Percentiles rank a stretch among this genome's conserved stretches.
These are phyloP conservation scores for Backusella psychrophila DNA, from an alignment of 192 early-diverging fungal species.

Conservation along the genomic window DNA sequence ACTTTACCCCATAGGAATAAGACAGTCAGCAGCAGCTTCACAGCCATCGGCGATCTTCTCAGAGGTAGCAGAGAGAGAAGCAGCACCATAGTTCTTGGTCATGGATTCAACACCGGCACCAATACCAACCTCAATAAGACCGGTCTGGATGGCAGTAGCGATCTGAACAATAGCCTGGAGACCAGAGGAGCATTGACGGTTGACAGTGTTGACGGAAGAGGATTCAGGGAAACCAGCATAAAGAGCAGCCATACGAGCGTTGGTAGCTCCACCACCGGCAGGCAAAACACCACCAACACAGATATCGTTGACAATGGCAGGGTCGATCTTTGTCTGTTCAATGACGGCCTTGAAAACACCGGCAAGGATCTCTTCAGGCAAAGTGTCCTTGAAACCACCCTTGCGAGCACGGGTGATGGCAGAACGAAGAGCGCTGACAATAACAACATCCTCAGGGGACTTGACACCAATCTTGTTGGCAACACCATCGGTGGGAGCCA, in stretches of 20 bases:
- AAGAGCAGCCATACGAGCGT: slow-evolving; percentile 88
- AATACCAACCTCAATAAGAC: slow-evolving; percentile 89
- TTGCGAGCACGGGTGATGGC: slow-evolving; percentile 88
- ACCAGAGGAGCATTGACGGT: slow-evolving; percentile 95
- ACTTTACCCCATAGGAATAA: slow-evolving; percentile 76
- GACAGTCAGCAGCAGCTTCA: slow-evolving; percentile 78
- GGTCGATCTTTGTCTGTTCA: slow-evolving; percentile 79
- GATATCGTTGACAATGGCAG: slow-evolving; percentile 87
- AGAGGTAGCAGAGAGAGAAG: slow-evolving; percentile 72
- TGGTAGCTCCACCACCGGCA: slow-evolving; percentile 86
- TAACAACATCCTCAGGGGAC: slow-evolving; percentile 89
- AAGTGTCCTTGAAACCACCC: slow-evolving; percentile 91
- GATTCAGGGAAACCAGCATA: slow-evolving; percentile 89
- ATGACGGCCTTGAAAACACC: slow-evolving; percentile 73
- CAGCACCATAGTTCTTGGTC: slow-evolving; percentile 82
- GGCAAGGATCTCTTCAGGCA: slow-evolving; percentile 71
- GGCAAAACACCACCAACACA: slow-evolving; percentile 91
- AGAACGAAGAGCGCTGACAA: slow-evolving; percentile 86
- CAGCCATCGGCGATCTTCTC: slow-evolving; percentile 68
- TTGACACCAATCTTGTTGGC: slow-evolving; percentile 66
- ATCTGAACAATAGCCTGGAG: slow-evolving; percentile 86
- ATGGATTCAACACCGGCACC: slow-evolving; percentile 94
- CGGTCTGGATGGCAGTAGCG: slow-evolving; percentile 84
- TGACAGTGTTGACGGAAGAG: slow-evolving; percentile 81
- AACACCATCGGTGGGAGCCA: slow-evolving; percentile 40